Evolutionary conservation across 805 yeast genomes (phyloP).

Genomic region (Candida dajiaensis): DNA sequence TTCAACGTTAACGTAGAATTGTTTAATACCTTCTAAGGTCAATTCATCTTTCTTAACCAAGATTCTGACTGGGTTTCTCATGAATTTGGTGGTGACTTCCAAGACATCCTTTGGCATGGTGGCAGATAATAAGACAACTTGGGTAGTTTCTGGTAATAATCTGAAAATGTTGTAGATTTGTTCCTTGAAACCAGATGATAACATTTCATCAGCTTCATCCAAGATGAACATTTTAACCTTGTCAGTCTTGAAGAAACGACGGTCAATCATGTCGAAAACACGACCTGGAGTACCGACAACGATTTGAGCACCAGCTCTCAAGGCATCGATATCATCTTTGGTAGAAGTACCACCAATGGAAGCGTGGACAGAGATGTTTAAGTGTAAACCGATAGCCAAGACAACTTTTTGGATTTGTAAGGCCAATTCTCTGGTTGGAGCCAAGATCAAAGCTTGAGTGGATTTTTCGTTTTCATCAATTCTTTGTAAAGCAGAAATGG

Average conservation of each 20-base stretch:
- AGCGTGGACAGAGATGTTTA: slow-evolving; percentile 90
- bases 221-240: slow-evolving; percentile 88
- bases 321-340: slow-evolving; percentile 80
- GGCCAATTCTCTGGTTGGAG: slow-evolving; percentile 98
- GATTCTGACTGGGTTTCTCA: slow-evolving; percentile 91
- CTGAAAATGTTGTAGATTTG: slow-evolving; percentile 93
- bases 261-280: slow-evolving; percentile 91
- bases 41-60: slow-evolving; percentile 93
- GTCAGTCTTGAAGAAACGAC: slow-evolving; percentile 77
- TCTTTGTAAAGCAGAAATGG: slow-evolving; percentile 73
- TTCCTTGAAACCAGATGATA: slow-evolving; percentile 88
- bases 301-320: slow-evolving; percentile 82
- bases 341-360: slow-evolving; percentile 96
- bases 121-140: slow-evolving; percentile 92
- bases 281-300: slow-evolving; percentile 99
- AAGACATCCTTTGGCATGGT: slow-evolving; percentile 92
- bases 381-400: slow-evolving; percentile 80
- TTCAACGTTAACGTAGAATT: slow-evolving; percentile 85
- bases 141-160: slow-evolving; percentile 81
- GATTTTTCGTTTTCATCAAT: slow-evolving; percentile 67
- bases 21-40: slow-evolving; percentile 93
- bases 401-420: slow-evolving; percentile 93
- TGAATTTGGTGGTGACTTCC: slow-evolving; percentile 86
- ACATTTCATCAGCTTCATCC: slow-evolving; percentile 98
- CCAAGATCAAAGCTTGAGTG: slow-evolving; percentile 89